phyloP scores from a whole-genome alignment of 2,329 filamentous ascomycete species.

The Claviceps paspali region DNA sequence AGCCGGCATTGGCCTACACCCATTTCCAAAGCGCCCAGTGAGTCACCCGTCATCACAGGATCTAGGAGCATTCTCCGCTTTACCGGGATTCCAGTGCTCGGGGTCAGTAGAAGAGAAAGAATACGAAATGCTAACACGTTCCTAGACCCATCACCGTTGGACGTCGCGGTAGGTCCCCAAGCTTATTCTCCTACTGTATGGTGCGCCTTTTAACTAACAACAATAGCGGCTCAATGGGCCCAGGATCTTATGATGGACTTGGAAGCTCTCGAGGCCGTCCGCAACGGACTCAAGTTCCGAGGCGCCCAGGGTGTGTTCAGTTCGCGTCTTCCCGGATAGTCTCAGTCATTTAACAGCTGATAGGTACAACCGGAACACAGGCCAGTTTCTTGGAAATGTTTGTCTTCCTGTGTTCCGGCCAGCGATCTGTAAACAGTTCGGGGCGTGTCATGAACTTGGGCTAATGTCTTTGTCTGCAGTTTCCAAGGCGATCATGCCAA shows the following conservation, averaged over 20 bases:
- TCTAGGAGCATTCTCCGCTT: background rate
- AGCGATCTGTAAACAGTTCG: background rate
- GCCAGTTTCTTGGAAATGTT: conserved; percentile 45
- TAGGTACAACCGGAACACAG: conserved; percentile 57
- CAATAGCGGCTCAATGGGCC: conserved; percentile 46
- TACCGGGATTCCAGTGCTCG: background rate
- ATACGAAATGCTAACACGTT: conserved; percentile 1
- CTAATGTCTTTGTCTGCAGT: conserved; percentile 2
- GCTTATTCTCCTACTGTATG: conserved; percentile 12
- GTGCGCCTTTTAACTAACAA: background rate
- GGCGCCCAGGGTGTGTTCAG: conserved; percentile 34
- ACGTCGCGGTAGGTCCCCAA: conserved; percentile 7
- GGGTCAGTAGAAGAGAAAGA: no score
- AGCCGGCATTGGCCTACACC: conserved; percentile 63
- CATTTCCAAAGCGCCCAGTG: conserved; percentile 49
- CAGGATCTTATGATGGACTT: conserved; percentile 53
- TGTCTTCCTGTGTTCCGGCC: conserved; percentile 2
- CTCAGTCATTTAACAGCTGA: conserved; percentile 37
- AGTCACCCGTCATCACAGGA: background rate
- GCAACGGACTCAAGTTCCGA: conserved; percentile 57
- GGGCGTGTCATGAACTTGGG: background rate
- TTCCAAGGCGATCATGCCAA: conserved; percentile 34
- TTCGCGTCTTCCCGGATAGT: background rate
- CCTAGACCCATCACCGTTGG: conserved; percentile 8
- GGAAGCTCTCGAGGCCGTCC: conserved; percentile 53